Evolutionary conservation across 768 basidiomycete species (phyloP), one percentile per base, ranked within the genome.

Genomic region (Terana coerulea): DNA sequence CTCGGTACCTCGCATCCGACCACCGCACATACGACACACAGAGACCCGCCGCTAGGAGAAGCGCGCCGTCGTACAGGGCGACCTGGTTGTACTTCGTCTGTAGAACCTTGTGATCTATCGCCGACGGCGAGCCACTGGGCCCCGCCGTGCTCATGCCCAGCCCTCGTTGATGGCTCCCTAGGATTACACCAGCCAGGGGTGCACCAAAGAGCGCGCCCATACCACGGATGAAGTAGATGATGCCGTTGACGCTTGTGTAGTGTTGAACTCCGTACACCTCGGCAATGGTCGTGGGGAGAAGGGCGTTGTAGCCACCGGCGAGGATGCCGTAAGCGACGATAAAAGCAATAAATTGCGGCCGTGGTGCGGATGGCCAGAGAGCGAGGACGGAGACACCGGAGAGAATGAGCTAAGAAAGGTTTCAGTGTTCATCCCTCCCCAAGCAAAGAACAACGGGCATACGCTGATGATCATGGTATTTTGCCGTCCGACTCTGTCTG

Each of bases 281-380:
- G 1, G 72, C 66, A 50, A 74, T 71, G 1, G 73, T 72, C 5
- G 75, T 74, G 4, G 74, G 74, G 19, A 76, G 57, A 11, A 75
- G 64, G 10, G 72, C 70, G 51, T 74, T 74, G 62, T 76, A 75
- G 2, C 74, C 74, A 17, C 74, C 74, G 1, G 75, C 71, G 40
- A 67, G 69, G 44, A 75, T 60, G 14, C 72, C 75, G 53, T 76
- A 75, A 44, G 71, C 49, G 21, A 75, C 63, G 19, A 70, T 55
- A 59, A 76, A 75, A 0, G 67, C 67, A 34, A 72, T 56, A 55
- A 74, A 77, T 2, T 71, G 69, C 0, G 58, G 46, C 22, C 70
- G 67, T 8, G 63, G 54, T 9, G 74, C 72, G 46, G 71, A 54
- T 44, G 72, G 67, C 74, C 75, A 75, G n/a, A 75, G 62, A 0